Percentiles rank a stretch among this genome's conserved stretches.
Evolutionary conservation across 257 asterid species (phyloP).

Genomic region (Gentiana dahurica): DNA sequence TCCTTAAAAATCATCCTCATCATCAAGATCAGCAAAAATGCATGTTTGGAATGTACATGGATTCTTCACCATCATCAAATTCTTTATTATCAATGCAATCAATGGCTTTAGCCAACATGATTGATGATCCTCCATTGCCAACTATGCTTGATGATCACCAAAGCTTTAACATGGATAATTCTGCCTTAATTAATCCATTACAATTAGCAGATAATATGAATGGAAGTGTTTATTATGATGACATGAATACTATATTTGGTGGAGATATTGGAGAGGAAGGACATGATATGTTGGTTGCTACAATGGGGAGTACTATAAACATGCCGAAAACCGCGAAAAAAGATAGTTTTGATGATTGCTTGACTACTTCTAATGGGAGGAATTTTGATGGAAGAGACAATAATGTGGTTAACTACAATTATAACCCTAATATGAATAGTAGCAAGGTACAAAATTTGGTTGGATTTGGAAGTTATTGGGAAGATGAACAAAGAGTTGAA

Average conservation of each 20-base stretch:
- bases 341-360: constrained; percentile 12
- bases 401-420: constrained; percentile 9
- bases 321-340: constrained; percentile 9
- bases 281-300: constrained; percentile 19
- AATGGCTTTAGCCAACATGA: constrained; percentile 20
- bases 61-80: constrained; percentile 27
- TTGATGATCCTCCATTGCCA: constrained; percentile 16
- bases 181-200: constrained; percentile 17
- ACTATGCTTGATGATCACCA: constrained; percentile 13
- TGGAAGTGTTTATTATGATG: constrained; percentile 6
- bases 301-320: constrained; percentile 15
- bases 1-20: constrained; percentile 17
- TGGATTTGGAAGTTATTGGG: constrained; percentile 42
- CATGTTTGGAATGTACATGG: constrained; percentile 27
- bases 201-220: constrained; percentile 13
- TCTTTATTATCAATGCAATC: constrained; percentile 20
- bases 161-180: constrained; percentile 5
- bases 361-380: constrained; percentile 3
- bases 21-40: constrained; percentile 23
- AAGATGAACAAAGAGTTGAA: constrained; percentile 30
- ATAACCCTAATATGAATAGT: not conserved
- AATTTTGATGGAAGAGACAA: constrained; percentile 9
- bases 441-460: constrained; percentile 30
- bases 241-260: constrained; percentile 19
- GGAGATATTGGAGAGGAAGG: constrained; percentile 22